phyloP scores from a whole-genome alignment of 2,329 filamentous ascomycete species.

The Apiospora aurea region DNA sequence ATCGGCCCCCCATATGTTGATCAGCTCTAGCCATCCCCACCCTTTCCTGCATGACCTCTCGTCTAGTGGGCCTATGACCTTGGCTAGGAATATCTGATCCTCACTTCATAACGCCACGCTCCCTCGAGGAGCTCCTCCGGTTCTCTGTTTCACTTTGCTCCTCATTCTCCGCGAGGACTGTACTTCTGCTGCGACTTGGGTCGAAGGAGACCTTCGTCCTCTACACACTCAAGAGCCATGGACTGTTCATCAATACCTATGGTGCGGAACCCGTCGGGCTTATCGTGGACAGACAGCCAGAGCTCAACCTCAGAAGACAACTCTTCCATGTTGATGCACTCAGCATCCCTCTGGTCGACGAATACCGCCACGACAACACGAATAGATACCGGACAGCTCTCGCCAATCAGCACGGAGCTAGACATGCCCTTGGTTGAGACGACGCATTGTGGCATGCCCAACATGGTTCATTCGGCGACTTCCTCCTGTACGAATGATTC shows the following conservation, averaged over 20 bases:
- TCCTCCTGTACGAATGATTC: slow-evolving; percentile 53
- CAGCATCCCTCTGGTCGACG: slow-evolving; percentile 46
- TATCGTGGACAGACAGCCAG: slow-evolving; percentile 54
- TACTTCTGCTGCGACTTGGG: slow-evolving; percentile 15
- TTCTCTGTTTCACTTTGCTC: slow-evolving; percentile 30
- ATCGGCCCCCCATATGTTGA: slow-evolving; percentile 29
- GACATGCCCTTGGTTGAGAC: slow-evolving; percentile 47
- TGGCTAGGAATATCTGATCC: slow-evolving; percentile 36
- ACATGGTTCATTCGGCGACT: slow-evolving; percentile 53
- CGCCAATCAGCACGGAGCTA: slow-evolving; percentile 60
- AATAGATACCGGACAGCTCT: slow-evolving; percentile 56
- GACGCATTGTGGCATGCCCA: slow-evolving; percentile 48
- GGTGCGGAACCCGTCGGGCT: slow-evolving; percentile 50
- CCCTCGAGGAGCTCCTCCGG: slow-evolving; percentile 18
- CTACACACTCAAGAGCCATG: slow-evolving; percentile 44
- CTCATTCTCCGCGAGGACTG: slow-evolving; percentile 15
- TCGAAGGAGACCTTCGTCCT: neutral
- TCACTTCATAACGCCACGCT: slow-evolving; percentile 31
- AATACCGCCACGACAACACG: slow-evolving; percentile 37
- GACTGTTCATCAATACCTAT: slow-evolving; percentile 50
- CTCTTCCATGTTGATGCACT: slow-evolving; percentile 43
- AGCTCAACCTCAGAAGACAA: slow-evolving; percentile 54
- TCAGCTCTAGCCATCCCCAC: slow-evolving; percentile 34
- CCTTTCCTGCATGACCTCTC: slow-evolving; percentile 34
- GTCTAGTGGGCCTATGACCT: slow-evolving; percentile 34